These are phyloP conservation scores for Botryotinia narcissicola DNA, from an alignment of 2,329 filamentous ascomycete species.

Conservation along the genomic window DNA sequence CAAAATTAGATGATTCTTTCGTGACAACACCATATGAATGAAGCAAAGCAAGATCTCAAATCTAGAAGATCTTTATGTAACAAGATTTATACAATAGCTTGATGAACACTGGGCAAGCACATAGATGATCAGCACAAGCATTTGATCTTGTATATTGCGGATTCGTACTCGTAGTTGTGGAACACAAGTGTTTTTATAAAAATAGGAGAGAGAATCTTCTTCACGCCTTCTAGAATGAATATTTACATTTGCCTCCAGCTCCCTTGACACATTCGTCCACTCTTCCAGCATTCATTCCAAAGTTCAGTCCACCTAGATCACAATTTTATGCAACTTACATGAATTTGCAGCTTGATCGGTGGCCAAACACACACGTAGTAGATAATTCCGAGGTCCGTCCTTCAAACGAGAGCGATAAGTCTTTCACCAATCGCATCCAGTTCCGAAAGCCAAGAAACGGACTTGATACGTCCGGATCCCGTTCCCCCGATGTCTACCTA, in stretches of 20 bases:
- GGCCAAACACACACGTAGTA: background rate
- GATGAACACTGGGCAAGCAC: background rate
- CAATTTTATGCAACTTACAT: background rate
- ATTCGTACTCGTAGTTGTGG: background rate
- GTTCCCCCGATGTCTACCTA: background rate
- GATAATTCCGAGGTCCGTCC: no score
- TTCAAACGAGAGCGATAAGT: background rate
- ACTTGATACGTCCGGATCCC: background rate
- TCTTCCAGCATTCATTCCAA: background rate
- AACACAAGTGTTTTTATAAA: background rate
- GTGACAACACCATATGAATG: background rate
- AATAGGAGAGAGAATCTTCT: background rate
- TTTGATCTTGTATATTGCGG: background rate
- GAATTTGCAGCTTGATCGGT: background rate
- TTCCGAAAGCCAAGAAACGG: background rate
- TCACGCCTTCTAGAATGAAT: background rate
- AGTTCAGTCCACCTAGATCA: background rate
- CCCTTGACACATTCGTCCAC: background rate
- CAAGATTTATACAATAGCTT: background rate
- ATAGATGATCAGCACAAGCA: conserved; percentile 4
- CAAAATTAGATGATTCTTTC: background rate
- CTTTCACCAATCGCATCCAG: background rate
- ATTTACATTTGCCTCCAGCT: no score
- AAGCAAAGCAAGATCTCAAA: background rate
- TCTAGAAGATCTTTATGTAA: background rate